A percentile compares a stretch with the other conserved stretches of the same genome.
These are phyloP conservation scores for Plantago rigida DNA, from an alignment of 305 asterid species.

Conservation along the genomic window DNA sequence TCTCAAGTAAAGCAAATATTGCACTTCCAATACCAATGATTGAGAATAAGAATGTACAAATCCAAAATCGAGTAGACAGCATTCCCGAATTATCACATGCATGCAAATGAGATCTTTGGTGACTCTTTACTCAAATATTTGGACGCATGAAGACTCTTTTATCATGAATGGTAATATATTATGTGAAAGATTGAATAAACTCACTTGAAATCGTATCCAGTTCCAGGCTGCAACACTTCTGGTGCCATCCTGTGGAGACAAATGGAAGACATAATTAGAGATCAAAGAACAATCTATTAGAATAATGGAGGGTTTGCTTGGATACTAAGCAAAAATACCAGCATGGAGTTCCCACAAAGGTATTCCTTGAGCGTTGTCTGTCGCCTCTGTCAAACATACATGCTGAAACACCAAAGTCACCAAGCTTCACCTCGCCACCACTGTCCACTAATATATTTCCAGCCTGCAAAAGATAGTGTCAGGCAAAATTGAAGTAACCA, in stretches of 20 bases:
- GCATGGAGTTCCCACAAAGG: slow-evolving; percentile 99
- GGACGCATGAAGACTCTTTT: slow-evolving; percentile 25
- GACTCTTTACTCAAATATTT: slow-evolving; percentile 14
- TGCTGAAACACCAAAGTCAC: slow-evolving; percentile 97
- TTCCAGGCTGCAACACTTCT: slow-evolving; percentile 94
- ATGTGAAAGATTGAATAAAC: slow-evolving; percentile 29
- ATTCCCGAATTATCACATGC: too few relatives aligned
- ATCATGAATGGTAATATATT: slow-evolving; percentile 13
- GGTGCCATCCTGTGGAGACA: slow-evolving; percentile 86
- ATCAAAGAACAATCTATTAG: not conserved
- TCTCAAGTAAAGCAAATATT: slow-evolving; percentile 13
- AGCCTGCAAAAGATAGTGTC: slow-evolving; percentile 50
- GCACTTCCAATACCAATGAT: slow-evolving; percentile 8
- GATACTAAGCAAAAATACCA: slow-evolving; percentile 43
- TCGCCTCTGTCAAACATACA: slow-evolving; percentile 94
- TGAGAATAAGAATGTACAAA: not conserved
- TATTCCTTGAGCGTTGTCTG: slow-evolving; percentile 91
- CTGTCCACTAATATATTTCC: slow-evolving; percentile 85
- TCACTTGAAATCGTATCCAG: slow-evolving; percentile 97
- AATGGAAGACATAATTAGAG: slow-evolving; percentile 20
- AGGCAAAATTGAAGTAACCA: slow-evolving; percentile 20
- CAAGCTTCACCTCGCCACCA: slow-evolving; percentile 89
- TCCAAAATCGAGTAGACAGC: too few relatives aligned
- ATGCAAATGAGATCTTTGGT: not conserved
- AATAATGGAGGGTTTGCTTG: slow-evolving; percentile 13